Conservation (phyloP, 2,329 filamentous ascomycete genomes). For the Neonectria coccinea region DNA sequence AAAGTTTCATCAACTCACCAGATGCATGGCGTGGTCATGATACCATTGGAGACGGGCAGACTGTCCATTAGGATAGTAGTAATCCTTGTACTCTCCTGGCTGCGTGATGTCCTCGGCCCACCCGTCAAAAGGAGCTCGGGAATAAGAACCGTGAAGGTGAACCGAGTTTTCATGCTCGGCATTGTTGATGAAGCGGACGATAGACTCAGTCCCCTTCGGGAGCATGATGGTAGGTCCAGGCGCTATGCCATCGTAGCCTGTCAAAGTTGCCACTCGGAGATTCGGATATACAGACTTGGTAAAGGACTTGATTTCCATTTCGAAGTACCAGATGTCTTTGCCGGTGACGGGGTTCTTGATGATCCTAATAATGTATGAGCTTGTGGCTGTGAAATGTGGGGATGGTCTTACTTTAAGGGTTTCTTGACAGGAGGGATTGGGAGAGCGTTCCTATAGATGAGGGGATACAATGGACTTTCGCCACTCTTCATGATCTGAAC, state of each 20-base stretch:
- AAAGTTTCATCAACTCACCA: constrained; percentile 37
- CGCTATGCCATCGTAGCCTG: constrained; percentile 66
- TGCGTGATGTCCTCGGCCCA: constrained; percentile 66
- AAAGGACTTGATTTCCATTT: constrained; percentile 50
- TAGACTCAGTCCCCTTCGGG: constrained; percentile 60
- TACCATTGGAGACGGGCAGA: constrained; percentile 67
- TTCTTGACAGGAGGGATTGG: constrained; percentile 59
- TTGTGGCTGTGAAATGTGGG: constrained; percentile 12
- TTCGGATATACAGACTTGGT: constrained; percentile 52
- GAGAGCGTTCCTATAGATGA: constrained; percentile 47
- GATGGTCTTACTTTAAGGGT: constrained; percentile 52
- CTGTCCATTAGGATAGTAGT: constrained; percentile 70
- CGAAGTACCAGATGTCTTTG: constrained; percentile 52
- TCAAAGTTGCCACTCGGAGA: constrained; percentile 46
- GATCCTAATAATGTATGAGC: constrained; percentile 34
- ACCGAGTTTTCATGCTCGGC: constrained; percentile 57
- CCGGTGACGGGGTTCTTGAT: constrained; percentile 53
- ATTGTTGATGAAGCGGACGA: constrained; percentile 66
- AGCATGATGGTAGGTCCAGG: constrained; percentile 67
- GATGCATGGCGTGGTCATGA: constrained; percentile 59
- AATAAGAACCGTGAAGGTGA: constrained; percentile 67
- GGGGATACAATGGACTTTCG: constrained; percentile 18
- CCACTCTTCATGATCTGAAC: constrained; percentile 5
- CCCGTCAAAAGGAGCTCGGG: constrained; percentile 40
- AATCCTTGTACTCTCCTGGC: constrained; percentile 69